Percentiles rank a stretch among this genome's conserved stretches.
phyloP scores from a whole-genome alignment of 495 filamentous ascomycete species.

The Bacidia rubella region DNA sequence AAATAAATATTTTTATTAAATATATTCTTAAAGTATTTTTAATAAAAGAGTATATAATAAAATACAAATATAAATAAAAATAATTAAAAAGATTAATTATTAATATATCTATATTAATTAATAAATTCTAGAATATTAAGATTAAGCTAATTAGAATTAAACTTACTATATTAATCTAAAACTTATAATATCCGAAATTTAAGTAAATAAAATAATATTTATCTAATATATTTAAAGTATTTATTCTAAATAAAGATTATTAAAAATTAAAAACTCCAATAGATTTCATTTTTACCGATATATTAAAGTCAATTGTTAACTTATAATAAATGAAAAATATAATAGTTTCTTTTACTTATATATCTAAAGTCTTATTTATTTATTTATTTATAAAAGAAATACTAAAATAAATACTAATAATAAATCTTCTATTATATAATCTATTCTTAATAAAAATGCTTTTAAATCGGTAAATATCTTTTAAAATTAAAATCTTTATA shows the following conservation, averaged over 20 bases:
- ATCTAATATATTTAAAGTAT: neutral
- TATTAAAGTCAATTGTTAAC: neutral
- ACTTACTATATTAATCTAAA: neutral
- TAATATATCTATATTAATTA: neutral
- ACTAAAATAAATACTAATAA: too few relatives aligned
- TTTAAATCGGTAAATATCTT: too few relatives aligned
- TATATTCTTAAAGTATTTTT: too few relatives aligned
- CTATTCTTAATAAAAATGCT: too few relatives aligned
- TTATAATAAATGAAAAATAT: neutral
- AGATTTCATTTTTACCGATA: neutral
- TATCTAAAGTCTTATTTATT: too few relatives aligned
- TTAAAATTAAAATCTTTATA: too few relatives aligned
- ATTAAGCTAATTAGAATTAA: neutral
- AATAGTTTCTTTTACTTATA: neutral
- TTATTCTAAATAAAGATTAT: too few relatives aligned
- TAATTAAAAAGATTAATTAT: neutral
- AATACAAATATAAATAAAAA: neutral
- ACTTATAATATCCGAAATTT: too few relatives aligned
- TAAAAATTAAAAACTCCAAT: too few relatives aligned
- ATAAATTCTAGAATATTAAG: neutral
- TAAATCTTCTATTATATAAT: too few relatives aligned
- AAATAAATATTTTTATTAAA: neutral
- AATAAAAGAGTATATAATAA: too few relatives aligned
- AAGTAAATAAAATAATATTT: too few relatives aligned
- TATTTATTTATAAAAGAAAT: neutral